Percentiles rank a stretch among this genome's conserved stretches.
Evolutionary conservation across 2,329 filamentous ascomycete species (phyloP).

Genomic region (Aspergillus tubingensis): DNA sequence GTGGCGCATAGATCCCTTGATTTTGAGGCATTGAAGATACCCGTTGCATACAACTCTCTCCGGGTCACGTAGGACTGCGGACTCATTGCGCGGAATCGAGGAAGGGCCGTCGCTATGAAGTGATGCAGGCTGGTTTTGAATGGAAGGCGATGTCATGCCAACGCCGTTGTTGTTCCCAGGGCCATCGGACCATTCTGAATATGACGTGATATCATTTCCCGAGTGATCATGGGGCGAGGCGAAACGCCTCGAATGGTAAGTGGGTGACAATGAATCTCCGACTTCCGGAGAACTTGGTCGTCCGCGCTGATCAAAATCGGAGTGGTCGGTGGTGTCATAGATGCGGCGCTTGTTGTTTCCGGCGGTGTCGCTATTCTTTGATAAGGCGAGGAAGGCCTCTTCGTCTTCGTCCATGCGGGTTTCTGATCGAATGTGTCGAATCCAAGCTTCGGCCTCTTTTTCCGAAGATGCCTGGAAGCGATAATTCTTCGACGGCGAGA

Average conservation of each 20-base stretch:
- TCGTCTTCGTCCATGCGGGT: slow-evolving; percentile 87
- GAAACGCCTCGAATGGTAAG: slow-evolving; percentile 29
- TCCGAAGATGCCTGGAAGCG: slow-evolving; percentile 77
- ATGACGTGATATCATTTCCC: slow-evolving; percentile 69
- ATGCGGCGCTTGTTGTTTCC: slow-evolving; percentile 31
- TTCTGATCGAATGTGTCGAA: slow-evolving; percentile 74
- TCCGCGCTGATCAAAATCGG: slow-evolving; percentile 39
- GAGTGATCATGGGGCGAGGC: slow-evolving; percentile 58
- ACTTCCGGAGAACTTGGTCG: slow-evolving; percentile 40
- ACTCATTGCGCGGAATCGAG: slow-evolving; percentile 53
- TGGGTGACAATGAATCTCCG: slow-evolving; percentile 31
- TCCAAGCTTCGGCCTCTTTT: slow-evolving; percentile 82
- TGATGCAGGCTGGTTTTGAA: slow-evolving; percentile 32
- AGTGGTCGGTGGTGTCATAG: slow-evolving; percentile 46
- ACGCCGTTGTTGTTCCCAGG: slow-evolving; percentile 30
- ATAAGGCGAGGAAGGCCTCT: slow-evolving; percentile 67
- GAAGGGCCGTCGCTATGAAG: slow-evolving; percentile 34
- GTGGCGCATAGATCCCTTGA: slow-evolving; percentile 75
- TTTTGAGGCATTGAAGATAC: slow-evolving; percentile 81
- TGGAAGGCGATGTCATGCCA: slow-evolving; percentile 29
- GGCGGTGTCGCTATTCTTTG: slow-evolving; percentile 24
- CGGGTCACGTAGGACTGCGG: slow-evolving; percentile 62
- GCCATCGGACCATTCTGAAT: slow-evolving; percentile 81
- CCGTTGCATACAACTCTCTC: slow-evolving; percentile 95
- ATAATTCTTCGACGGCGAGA: slow-evolving; percentile 87